Evolutionary conservation across 2,329 filamentous ascomycete genomes (phyloP).

Genomic region (Podosphaera xanthii): DNA sequence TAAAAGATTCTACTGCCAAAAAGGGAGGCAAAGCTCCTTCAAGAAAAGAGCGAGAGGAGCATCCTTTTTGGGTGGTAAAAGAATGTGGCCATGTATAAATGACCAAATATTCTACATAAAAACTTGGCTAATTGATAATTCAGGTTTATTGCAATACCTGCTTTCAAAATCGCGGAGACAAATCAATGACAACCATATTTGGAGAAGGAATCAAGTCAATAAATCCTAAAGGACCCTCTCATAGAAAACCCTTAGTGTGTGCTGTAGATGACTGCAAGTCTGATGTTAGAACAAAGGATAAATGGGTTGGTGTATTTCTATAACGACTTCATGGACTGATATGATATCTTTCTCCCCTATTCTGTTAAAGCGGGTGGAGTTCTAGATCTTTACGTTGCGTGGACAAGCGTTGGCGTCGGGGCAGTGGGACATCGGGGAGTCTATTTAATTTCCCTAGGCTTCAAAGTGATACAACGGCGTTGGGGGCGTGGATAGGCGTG

Average conservation of each 20-base stretch:
- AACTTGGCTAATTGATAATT: constrained; percentile 8
- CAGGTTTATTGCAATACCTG: constrained; percentile 41
- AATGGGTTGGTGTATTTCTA: constrained; percentile 38
- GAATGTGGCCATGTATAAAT: constrained; percentile 63
- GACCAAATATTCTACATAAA: constrained; percentile 12
- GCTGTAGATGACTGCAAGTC: constrained; percentile 32
- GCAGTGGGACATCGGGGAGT: neutral
- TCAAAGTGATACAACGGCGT: no score
- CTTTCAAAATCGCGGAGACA: constrained; percentile 28
- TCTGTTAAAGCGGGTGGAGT: neutral
- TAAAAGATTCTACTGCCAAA: constrained; percentile 18
- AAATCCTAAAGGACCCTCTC: constrained; percentile 2
- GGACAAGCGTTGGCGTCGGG: neutral
- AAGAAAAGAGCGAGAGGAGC: constrained; percentile 33
- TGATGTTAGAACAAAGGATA: constrained; percentile 28
- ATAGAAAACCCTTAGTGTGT: constrained; percentile 21
- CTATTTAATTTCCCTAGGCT: no score
- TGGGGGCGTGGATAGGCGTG: no score
- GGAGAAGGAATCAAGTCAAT: constrained; percentile 14
- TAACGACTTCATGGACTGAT: constrained; percentile 3
- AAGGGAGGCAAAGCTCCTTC: constrained; percentile 25
- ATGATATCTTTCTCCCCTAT: neutral
- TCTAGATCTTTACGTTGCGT: neutral
- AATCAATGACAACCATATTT: constrained; percentile 15
- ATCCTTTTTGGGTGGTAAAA: constrained; percentile 83